Evolutionary conservation across 2,329 filamentous ascomycete species (phyloP), one percentile per base, ranked within the genome.

Genomic region (Thielaviopsis ethacetica): DNA sequence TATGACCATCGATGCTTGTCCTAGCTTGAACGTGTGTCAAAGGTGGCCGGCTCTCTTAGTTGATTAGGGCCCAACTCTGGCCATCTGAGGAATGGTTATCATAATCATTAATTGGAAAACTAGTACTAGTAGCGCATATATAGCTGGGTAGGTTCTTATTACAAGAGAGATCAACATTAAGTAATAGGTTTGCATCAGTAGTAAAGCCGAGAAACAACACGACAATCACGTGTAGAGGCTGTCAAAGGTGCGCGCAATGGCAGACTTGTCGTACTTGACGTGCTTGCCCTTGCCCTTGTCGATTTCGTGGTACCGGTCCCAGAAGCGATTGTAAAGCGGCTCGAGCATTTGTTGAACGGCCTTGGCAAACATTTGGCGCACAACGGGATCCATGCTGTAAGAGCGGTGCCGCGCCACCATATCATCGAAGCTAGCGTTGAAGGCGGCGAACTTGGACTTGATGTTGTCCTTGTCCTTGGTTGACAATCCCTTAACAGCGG

Each of bases 221-320:
- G 24, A 17, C 26, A 53, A 17, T 56, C 24, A 61, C 21, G 56
- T 61, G 38, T 63, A 63, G 2, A 83, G 69, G 57, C 75, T 78
- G 57, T 74, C 66, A 65, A 84, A 84, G 10, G 85, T 76, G 22
- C 81, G 80, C 53, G 86, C 82, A 66, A 98, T 84, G 54, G 83
- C 81, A 49, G 77, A 77, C 75, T 96, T 96, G 74, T 96, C 91
- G 69, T 95, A 97, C 74, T 95, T 96, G 69, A 95, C 90, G 71
- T 97, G 95, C 72, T 98, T 98, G 65, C 91, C 91, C 73, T 91
- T 94, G 61, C 93, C 93, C 75, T 95, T 96, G 72, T 97, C 91
- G 63, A 97, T 84, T 72, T 97, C 93, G 69, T 96, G 91, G 69
- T 98, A 98, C 27, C 91, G 81, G 71, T 97, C 93, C 83, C 89